Conservation (phyloP, 495 filamentous ascomycete genomes). For the Xylaria curta region DNA sequence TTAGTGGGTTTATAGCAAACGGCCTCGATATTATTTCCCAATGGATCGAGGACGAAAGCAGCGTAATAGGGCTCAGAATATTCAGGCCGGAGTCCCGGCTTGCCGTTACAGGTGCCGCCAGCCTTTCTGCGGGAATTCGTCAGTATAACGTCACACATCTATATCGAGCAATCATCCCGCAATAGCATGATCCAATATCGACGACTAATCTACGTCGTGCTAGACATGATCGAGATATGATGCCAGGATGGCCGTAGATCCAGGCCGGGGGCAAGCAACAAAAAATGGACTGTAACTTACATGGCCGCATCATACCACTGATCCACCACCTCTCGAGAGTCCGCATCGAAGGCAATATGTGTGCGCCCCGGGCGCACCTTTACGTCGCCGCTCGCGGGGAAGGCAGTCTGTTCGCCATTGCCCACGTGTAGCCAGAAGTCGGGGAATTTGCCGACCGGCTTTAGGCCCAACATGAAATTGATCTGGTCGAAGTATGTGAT, state of each 20-base stretch:
- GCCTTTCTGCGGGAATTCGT: constrained; percentile 39
- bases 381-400: constrained; percentile 14
- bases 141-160: constrained; percentile 16
- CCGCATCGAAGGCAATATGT: constrained; percentile 41
- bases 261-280: background rate
- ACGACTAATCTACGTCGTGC: constrained; percentile 13
- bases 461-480: constrained; percentile 37
- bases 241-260: constrained; percentile 11
- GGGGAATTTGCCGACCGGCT: constrained; percentile 38
- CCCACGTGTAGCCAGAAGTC: constrained; percentile 51
- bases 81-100: constrained; percentile 50
- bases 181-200: constrained; percentile 2
- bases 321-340: constrained; percentile 32
- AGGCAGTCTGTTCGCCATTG: constrained; percentile 24
- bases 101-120: constrained; percentile 55
- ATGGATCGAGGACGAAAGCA: constrained; percentile 58
- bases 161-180: constrained; percentile 7
- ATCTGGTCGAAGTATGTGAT: constrained; percentile 41
- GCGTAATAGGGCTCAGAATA: constrained; percentile 55
- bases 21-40: constrained; percentile 60
- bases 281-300: constrained; percentile 31
- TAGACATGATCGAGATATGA: constrained; percentile 23
- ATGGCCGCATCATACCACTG: constrained; percentile 39
- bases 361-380: constrained; percentile 22
- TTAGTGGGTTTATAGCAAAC: constrained; percentile 33